These are phyloP conservation scores for Grosmannia huntii DNA, from an alignment of 2,329 filamentous ascomycete species.

Conservation along the genomic window DNA sequence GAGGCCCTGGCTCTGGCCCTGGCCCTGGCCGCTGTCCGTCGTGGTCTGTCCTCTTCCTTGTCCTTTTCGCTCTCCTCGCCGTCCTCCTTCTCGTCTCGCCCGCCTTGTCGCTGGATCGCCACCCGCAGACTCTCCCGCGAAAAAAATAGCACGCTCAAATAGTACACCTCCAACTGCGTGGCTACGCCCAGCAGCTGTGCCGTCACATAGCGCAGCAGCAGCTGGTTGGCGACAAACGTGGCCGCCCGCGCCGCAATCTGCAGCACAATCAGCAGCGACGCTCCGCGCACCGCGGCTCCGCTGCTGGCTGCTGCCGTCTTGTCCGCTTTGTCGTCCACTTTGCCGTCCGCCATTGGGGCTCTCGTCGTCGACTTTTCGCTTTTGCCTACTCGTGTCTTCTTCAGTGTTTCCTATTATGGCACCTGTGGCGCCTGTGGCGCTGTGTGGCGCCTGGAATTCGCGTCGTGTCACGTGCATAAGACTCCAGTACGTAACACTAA, in stretches of 20 bases:
- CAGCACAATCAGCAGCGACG: slow-evolving; percentile 74
- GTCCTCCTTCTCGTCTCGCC: slow-evolving; percentile 17
- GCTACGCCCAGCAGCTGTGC: slow-evolving; percentile 74
- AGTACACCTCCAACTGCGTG: slow-evolving; percentile 85
- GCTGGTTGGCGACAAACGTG: slow-evolving; percentile 85
- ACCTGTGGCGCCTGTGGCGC: no score
- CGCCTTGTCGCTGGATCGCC: slow-evolving; percentile 67
- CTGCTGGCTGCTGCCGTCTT: not conserved
- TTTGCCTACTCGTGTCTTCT: not conserved
- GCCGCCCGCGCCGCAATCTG: slow-evolving; percentile 78
- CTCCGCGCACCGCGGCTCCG: slow-evolving; percentile 42
- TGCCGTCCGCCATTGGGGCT: not conserved
- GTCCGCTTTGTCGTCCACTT: not conserved
- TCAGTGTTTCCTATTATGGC: no score
- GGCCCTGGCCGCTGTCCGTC: slow-evolving; percentile 3
- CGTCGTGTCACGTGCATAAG: not conserved
- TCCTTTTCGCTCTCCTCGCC: not conserved
- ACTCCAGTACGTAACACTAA: no score
- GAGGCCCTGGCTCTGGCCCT: slow-evolving; percentile 21
- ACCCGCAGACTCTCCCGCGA: slow-evolving; percentile 81
- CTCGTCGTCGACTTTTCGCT: not conserved
- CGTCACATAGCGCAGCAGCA: slow-evolving; percentile 77
- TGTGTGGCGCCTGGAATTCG: not conserved
- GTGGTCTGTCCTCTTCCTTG: slow-evolving; percentile 4
- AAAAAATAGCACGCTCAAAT: slow-evolving; percentile 88